A percentile compares a stretch with the other conserved stretches of the same genome.
Conservation (phyloP, 179 eudicot species). For the Silene vulgaris region DNA sequence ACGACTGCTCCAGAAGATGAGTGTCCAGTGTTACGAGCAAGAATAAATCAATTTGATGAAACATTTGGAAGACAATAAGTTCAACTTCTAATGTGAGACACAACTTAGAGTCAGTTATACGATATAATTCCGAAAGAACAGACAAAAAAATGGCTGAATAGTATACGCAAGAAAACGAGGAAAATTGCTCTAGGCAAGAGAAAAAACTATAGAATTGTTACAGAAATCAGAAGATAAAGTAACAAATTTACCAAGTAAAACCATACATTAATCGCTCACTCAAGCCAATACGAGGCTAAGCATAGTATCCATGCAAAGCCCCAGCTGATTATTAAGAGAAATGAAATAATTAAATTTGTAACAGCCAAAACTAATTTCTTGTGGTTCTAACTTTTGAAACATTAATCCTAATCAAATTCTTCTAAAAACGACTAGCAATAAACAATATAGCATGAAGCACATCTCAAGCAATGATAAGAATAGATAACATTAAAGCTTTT, state of each 20-base stretch:
- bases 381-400: background rate
- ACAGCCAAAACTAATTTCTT: background rate
- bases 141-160: background rate
- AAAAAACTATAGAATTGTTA: background rate
- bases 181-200: background rate
- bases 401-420: background rate
- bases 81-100: background rate
- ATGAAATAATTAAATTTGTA: no score
- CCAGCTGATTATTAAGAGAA: background rate
- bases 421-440: background rate
- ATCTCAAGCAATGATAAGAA: background rate
- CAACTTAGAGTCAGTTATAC: background rate
- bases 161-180: background rate
- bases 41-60: constrained; percentile 5
- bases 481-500: background rate
- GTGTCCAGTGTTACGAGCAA: constrained; percentile 7
- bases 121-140: background rate
- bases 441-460: background rate
- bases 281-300: background rate
- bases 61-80: background rate
- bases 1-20: constrained; percentile 9
- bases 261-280: background rate
- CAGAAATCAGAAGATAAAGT: background rate
- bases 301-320: background rate
- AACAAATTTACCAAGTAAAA: background rate